Percentiles rank a stretch among this genome's conserved stretches.
Evolutionary conservation across 345 rosid species (phyloP).

Genomic region (Eucalyptus caleyi): DNA sequence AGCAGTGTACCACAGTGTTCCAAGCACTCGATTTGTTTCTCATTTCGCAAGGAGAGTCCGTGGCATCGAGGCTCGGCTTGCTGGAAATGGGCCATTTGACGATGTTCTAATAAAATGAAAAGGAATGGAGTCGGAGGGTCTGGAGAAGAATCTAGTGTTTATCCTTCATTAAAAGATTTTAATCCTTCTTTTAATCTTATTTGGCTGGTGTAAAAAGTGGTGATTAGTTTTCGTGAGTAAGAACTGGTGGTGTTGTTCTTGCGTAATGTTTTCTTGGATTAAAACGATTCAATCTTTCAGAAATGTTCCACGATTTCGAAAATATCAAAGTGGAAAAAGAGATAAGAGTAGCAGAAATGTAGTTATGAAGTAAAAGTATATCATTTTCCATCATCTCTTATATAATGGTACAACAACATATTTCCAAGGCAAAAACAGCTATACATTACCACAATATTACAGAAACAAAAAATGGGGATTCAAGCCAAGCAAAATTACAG

Average conservation of each 20-base stretch:
- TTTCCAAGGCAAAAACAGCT: background rate
- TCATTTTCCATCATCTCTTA: background rate
- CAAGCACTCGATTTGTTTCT: background rate
- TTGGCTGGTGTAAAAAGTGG: background rate
- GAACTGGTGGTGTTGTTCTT: background rate
- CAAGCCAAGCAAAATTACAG: background rate
- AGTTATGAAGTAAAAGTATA: background rate
- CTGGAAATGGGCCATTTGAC: background rate
- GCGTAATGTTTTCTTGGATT: background rate
- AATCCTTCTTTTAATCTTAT: background rate
- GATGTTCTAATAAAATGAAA: background rate
- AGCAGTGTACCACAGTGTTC: background rate
- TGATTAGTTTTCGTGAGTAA: background rate
- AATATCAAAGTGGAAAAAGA: background rate
- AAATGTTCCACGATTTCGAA: background rate
- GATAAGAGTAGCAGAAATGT: background rate
- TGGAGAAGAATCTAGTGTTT: background rate
- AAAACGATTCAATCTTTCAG: background rate
- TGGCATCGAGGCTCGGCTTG: background rate
- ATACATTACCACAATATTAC: background rate
- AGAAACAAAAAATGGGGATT: background rate
- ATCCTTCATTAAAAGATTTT: background rate
- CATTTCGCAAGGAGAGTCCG: background rate
- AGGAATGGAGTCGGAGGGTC: background rate
- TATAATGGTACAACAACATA: background rate